Evolutionary conservation across 2,329 filamentous ascomycete species (phyloP).

Genomic region (Talaromyces islandicus): DNA sequence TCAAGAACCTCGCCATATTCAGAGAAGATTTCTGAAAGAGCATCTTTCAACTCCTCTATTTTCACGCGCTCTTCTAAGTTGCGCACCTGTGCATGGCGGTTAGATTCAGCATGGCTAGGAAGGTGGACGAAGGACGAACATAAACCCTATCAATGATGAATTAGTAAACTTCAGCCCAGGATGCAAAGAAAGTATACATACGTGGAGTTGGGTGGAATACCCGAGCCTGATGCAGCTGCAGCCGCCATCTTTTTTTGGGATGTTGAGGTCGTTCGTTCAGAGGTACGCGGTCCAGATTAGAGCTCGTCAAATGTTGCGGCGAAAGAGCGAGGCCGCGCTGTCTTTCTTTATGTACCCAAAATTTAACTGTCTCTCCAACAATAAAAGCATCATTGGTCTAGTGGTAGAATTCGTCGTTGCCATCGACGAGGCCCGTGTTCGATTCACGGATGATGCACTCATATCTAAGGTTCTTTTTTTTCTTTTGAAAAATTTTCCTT

Average conservation of each 20-base stretch:
- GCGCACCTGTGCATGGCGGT: slow-evolving; percentile 45
- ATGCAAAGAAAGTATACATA: slow-evolving; percentile 17
- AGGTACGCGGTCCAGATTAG: not conserved
- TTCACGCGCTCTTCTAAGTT: slow-evolving; percentile 94
- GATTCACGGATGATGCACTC: slow-evolving; percentile 41
- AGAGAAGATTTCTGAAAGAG: slow-evolving; percentile 71
- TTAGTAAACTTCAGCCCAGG: not conserved
- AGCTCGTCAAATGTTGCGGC: not conserved
- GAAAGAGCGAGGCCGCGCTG: not conserved
- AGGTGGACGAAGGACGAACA: slow-evolving; percentile 21
- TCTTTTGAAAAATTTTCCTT: slow-evolving; percentile 1
- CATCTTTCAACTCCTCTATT: slow-evolving; percentile 65
- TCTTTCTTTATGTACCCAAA: too few relatives aligned
- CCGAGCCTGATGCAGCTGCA: slow-evolving; percentile 21
- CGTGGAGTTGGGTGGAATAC: slow-evolving; percentile 34
- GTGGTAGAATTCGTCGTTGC: slow-evolving; percentile 42
- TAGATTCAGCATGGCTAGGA: slow-evolving; percentile 11
- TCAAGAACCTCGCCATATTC: slow-evolving; percentile 85
- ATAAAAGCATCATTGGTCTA: slow-evolving; percentile 37
- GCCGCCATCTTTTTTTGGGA: slow-evolving; percentile 26
- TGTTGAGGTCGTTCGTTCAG: rapidly evolving
- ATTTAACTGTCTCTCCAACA: not conserved
- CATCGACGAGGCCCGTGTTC: slow-evolving; percentile 43
- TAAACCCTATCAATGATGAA: slow-evolving; percentile 30
- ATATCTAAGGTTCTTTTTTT: slow-evolving; percentile 7